phyloP scores from a whole-genome alignment of 2,329 filamentous ascomycete species.

The Colletotrichum sp. region DNA sequence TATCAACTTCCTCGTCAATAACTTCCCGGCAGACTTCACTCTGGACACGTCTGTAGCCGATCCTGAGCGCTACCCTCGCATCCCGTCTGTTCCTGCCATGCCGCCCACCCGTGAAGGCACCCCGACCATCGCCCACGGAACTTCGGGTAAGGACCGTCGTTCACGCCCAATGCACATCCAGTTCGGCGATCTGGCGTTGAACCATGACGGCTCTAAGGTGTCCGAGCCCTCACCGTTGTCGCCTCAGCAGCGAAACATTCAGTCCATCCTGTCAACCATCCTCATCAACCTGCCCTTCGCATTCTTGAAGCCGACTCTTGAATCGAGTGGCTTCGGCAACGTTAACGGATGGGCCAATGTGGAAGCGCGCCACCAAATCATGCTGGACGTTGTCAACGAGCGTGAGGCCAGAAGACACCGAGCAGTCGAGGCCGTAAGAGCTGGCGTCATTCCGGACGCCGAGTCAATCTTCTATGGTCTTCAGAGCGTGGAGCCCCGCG shows the following conservation, averaged over 20 bases:
- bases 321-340: slow-evolving; percentile 61
- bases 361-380: slow-evolving; percentile 51
- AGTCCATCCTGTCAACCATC: slow-evolving; percentile 66
- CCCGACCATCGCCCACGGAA: slow-evolving; percentile 42
- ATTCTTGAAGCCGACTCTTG: slow-evolving; percentile 69
- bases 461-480: slow-evolving; percentile 40
- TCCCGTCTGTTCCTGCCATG: slow-evolving; percentile 49
- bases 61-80: slow-evolving; percentile 43
- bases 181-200: slow-evolving; percentile 69
- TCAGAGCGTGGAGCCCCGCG: slow-evolving; percentile 41
- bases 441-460: slow-evolving; percentile 38
- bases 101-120: slow-evolving; percentile 32
- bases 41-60: slow-evolving; percentile 54
- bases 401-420: slow-evolving; percentile 61
- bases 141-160: slow-evolving; percentile 42
- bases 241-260: slow-evolving; percentile 28
- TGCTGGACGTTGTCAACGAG: slow-evolving; percentile 58
- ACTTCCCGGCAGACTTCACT: slow-evolving; percentile 65
- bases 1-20: slow-evolving; percentile 64
- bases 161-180: slow-evolving; percentile 68
- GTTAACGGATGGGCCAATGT: slow-evolving; percentile 55
- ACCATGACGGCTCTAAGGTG: slow-evolving; percentile 34
- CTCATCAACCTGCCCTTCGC: slow-evolving; percentile 74
- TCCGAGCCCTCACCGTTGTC: background rate
- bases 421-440: slow-evolving; percentile 47